These are phyloP conservation scores for Candida frijolesensis DNA, from an alignment of 1,139 yeast genomes.

Conservation along the genomic window DNA sequence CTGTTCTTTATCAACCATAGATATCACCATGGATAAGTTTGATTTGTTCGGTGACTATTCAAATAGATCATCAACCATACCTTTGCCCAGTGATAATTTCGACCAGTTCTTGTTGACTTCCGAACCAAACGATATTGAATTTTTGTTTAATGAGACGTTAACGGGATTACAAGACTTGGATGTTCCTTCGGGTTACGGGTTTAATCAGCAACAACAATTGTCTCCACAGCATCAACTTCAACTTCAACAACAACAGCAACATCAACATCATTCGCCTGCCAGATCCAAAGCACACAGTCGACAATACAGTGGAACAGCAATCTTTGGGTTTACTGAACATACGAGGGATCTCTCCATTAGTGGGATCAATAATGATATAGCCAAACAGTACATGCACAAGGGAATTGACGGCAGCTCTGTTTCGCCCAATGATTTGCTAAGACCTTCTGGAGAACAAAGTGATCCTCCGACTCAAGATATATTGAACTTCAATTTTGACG, in stretches of 20 bases:
- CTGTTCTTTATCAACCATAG: background rate
- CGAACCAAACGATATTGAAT: slow-evolving; percentile 42
- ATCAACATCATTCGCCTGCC: slow-evolving; percentile 12
- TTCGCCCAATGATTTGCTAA: slow-evolving; percentile 39
- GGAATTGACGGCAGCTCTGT: slow-evolving; percentile 22
- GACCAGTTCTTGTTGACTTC: slow-evolving; percentile 34
- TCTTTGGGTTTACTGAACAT: slow-evolving; percentile 61
- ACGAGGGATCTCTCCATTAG: slow-evolving; percentile 51
- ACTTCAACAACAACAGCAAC: slow-evolving; percentile 9
- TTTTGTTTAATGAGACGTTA: slow-evolving; percentile 46
- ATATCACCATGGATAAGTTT: slow-evolving; percentile 31
- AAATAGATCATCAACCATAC: slow-evolving; percentile 21
- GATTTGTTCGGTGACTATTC: slow-evolving; percentile 36
- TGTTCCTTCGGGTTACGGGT: slow-evolving; percentile 46
- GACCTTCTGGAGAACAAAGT: slow-evolving; percentile 7
- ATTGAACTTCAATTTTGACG: slow-evolving; percentile 17
- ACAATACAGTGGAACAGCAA: slow-evolving; percentile 61
- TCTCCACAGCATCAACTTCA: background rate
- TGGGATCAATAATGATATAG: slow-evolving; percentile 31
- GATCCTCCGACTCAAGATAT: slow-evolving; percentile 15
- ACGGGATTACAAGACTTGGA: slow-evolving; percentile 53
- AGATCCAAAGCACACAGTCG: slow-evolving; percentile 31
- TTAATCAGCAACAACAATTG: slow-evolving; percentile 11
- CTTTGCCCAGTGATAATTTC: slow-evolving; percentile 47
- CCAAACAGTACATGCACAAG: slow-evolving; percentile 21